Conservation (phyloP, 495 filamentous ascomycete genomes). For the Aspergillus campestris region DNA sequence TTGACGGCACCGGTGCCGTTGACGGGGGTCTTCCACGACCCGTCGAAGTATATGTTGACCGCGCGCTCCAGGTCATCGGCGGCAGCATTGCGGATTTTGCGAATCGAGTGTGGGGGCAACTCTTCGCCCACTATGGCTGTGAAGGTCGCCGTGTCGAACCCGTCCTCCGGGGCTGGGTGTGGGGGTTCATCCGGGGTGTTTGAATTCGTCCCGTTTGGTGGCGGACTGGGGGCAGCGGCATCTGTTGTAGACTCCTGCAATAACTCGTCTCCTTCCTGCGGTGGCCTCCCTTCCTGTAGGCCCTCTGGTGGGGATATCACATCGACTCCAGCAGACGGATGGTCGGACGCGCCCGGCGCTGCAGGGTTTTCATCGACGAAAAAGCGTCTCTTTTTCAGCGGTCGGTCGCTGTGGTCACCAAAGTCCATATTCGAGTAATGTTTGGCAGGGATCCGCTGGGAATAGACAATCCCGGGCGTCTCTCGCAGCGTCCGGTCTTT, state of each 20-base stretch:
- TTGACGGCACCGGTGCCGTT: conserved; percentile 3
- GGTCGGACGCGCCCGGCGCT: neutral
- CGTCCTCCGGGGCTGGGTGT: conserved; percentile 9
- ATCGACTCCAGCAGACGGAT: neutral
- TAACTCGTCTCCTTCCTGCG: neutral
- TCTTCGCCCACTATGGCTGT: conserved; percentile 61
- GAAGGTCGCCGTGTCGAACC: conserved; percentile 63
- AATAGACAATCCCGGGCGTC: neutral
- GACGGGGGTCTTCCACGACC: conserved; percentile 64
- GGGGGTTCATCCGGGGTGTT: neutral
- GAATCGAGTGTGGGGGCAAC: conserved; percentile 43
- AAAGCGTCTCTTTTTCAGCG: conserved; percentile 74
- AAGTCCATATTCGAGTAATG: conserved; percentile 40
- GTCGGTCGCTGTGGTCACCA: conserved; percentile 49
- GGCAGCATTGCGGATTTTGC: conserved; percentile 47
- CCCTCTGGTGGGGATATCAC: neutral
- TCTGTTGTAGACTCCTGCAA: neutral
- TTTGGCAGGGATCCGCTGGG: no score
- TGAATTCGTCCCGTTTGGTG: neutral
- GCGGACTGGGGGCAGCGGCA: neutral
- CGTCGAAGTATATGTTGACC: conserved; percentile 85
- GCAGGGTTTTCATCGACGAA: conserved; percentile 49
- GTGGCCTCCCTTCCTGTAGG: neutral
- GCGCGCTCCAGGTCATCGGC: conserved; percentile 57
- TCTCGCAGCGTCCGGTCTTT: neutral